Percentiles rank a stretch among this genome's conserved stretches.
phyloP scores from a whole-genome alignment of 495 filamentous ascomycete genomes.

The Friedmanniomyces endolithicus region DNA sequence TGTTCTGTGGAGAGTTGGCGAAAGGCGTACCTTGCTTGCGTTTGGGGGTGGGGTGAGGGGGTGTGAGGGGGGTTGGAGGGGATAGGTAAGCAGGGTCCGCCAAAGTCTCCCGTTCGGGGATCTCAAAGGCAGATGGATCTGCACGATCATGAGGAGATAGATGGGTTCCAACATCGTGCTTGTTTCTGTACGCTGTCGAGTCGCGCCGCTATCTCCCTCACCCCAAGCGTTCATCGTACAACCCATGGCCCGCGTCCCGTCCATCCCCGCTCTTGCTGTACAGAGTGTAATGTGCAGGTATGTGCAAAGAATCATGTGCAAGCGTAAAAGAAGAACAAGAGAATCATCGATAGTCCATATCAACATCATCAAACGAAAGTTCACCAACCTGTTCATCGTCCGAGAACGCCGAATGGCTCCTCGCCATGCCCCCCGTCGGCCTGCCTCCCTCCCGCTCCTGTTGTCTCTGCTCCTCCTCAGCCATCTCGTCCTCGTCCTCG shows the following conservation, averaged over 20 bases:
- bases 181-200: background rate
- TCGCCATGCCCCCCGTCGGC: slow-evolving; percentile 1
- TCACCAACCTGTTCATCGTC: slow-evolving; percentile 57
- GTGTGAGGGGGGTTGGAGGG: background rate
- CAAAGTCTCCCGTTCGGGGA: background rate
- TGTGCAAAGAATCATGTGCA: slow-evolving; percentile 1
- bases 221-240: background rate
- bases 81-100: background rate
- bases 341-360: slow-evolving; percentile 39
- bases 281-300: background rate
- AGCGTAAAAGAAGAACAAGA: background rate
- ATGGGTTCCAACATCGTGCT: background rate
- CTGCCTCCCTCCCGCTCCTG: slow-evolving; percentile 5
- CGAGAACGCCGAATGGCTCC: slow-evolving; percentile 16
- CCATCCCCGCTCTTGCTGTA: background rate
- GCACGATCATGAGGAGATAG: background rate
- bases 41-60: background rate
- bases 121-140: background rate
- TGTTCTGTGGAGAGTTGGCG: background rate
- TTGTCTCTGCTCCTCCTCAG: slow-evolving; percentile 70
- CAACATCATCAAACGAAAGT: slow-evolving; percentile 44
- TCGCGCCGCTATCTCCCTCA: background rate
- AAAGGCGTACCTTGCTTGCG: slow-evolving; percentile 8
- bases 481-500: slow-evolving; percentile 92
- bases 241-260: background rate